Conservation (phyloP, 768 basidiomycete genomes). For the Cubamyces lactineus region DNA sequence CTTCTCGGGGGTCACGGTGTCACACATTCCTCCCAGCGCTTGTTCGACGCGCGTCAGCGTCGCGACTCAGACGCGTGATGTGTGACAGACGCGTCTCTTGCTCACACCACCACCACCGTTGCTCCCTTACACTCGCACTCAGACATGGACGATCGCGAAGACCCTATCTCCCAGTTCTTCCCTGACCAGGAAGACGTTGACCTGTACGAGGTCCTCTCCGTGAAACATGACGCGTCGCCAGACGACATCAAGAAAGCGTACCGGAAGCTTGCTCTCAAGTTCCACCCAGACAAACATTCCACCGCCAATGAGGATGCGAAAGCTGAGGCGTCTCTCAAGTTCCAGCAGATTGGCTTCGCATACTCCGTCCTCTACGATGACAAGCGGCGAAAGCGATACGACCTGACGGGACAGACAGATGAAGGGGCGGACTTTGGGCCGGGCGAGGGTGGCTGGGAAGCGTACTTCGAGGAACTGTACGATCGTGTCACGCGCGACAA, state of each 20-base stretch:
- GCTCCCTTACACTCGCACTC: constrained; percentile 15
- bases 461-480: constrained; percentile 91
- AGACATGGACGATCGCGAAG: constrained; percentile 63
- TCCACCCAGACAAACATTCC: constrained; percentile 92
- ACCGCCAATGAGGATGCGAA: constrained; percentile 59
- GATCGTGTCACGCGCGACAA: constrained; percentile 83
- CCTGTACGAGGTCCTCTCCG: constrained; percentile 74
- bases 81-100: constrained; percentile 31
- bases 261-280: constrained; percentile 75
- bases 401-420: constrained; percentile 82
- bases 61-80: constrained; percentile 19
- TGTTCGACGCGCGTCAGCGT: background rate
- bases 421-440: constrained; percentile 72
- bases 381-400: constrained; percentile 75
- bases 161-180: constrained; percentile 79
- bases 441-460: constrained; percentile 90
- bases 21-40: background rate
- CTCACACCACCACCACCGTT: constrained; percentile 13
- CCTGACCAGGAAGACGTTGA: constrained; percentile 71
- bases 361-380: constrained; percentile 88
- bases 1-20: constrained; percentile 13
- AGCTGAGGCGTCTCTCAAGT: constrained; percentile 72
- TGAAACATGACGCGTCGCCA: constrained; percentile 54
- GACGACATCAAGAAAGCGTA: constrained; percentile 86
- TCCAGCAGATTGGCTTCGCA: constrained; percentile 93